Conservation (phyloP, 2,329 filamentous ascomycete species). For the Colletotrichum endophyticum region DNA sequence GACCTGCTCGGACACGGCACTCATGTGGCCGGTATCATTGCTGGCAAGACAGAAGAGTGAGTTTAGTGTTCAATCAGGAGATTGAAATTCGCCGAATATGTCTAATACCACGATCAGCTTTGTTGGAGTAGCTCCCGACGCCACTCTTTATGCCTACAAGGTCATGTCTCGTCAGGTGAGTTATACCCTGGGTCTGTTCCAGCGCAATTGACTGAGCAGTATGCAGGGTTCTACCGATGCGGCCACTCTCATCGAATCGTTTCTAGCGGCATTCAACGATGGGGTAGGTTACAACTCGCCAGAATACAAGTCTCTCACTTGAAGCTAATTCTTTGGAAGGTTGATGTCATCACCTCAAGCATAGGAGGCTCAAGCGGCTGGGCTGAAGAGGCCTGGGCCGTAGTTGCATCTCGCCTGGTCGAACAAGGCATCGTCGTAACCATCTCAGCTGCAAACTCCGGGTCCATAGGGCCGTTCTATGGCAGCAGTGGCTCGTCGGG, state of each 20-base stretch:
- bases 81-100: neutral
- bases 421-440: constrained; percentile 53
- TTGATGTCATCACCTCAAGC: constrained; percentile 48
- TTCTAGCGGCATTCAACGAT: constrained; percentile 37
- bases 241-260: constrained; percentile 33
- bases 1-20: constrained; percentile 31
- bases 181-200: neutral
- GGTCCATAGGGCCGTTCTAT: constrained; percentile 52
- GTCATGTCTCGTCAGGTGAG: constrained; percentile 22
- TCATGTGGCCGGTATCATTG: constrained; percentile 35
- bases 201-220: neutral
- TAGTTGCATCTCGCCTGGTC: constrained; percentile 44
- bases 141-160: constrained; percentile 32
- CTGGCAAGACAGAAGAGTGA: constrained; percentile 25
- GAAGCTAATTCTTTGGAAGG: neutral
- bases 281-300: constrained; percentile 23
- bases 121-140: constrained; percentile 32
- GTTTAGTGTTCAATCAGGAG: neutral
- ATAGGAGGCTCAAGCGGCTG: constrained; percentile 44
- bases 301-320: fast-evolving
- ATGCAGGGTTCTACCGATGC: neutral
- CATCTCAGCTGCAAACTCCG: constrained; percentile 57
- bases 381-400: constrained; percentile 45
- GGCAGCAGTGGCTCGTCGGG: constrained; percentile 44
- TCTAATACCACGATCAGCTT: neutral